A percentile compares a stretch with the other conserved stretches of the same genome.
phyloP scores from a whole-genome alignment of 78 protist genomes.

The Dictyostelium purpureum region DNA sequence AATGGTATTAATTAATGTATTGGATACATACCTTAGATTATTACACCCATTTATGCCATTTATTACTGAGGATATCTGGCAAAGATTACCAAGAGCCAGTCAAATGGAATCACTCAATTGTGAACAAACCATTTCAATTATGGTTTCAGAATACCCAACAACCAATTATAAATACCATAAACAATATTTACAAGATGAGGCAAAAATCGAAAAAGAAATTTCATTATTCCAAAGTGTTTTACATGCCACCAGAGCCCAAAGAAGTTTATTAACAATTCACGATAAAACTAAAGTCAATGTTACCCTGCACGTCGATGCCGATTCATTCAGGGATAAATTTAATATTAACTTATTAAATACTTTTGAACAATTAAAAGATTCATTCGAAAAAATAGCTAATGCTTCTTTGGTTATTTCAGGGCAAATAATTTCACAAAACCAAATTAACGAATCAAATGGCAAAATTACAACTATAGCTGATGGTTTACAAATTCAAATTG shows the following conservation, averaged over 20 bases:
- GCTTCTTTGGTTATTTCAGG: neutral
- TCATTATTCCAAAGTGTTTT: neutral
- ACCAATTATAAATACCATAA: constrained; percentile 15
- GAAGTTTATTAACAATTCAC: neutral
- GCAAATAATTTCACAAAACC: neutral
- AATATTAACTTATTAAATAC: too few relatives aligned
- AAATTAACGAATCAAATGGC: neutral
- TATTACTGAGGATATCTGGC: constrained; percentile 96
- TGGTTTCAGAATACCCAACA: constrained; percentile 85
- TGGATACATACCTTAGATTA: constrained; percentile 80
- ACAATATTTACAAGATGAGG: neutral
- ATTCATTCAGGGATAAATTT: too few relatives aligned
- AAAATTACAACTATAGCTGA: neutral
- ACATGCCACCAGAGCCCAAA: neutral
- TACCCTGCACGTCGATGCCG: too few relatives aligned
- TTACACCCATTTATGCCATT: constrained; percentile 97
- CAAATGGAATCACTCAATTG: neutral
- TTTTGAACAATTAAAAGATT: constrained; percentile 17
- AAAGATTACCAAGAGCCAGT: constrained; percentile 81
- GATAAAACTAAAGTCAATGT: constrained; percentile 19
- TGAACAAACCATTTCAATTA: constrained; percentile 63
- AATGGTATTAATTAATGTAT: constrained; percentile 17
- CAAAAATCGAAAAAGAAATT: neutral
- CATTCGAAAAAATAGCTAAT: constrained; percentile 18
- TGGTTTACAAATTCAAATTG: neutral